Evolutionary conservation across 208 protist genomes (phyloP).

Genomic region (Leishmania gerbilli): DNA sequence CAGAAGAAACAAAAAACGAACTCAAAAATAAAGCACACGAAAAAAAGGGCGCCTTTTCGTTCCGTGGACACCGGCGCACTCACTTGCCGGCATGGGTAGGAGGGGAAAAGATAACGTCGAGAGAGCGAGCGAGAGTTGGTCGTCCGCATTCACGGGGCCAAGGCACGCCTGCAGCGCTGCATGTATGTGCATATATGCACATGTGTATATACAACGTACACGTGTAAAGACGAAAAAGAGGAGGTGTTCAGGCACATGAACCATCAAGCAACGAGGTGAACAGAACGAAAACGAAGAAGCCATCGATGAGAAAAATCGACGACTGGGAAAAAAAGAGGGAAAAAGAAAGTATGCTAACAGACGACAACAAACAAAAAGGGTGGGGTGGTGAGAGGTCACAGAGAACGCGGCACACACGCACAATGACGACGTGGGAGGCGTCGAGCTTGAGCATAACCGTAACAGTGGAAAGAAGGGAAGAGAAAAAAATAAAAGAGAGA

Average conservation of each 20-base stretch:
- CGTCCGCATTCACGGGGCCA: neutral
- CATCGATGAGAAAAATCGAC: neutral
- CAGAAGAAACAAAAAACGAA: neutral
- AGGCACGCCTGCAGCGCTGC: no score
- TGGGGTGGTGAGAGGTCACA: neutral
- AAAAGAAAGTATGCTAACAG: neutral
- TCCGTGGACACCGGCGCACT: neutral
- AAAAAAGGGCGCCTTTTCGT: neutral
- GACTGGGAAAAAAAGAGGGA: neutral
- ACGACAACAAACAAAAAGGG: neutral
- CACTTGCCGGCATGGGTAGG: neutral
- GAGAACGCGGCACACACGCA: neutral
- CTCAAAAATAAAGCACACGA: neutral
- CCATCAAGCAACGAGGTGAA: neutral
- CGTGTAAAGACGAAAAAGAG: neutral
- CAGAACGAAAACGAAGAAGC: neutral
- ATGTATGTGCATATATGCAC: neutral
- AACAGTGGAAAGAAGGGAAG: neutral
- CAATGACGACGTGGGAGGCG: neutral
- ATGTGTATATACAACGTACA: no score
- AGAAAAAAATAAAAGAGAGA: neutral
- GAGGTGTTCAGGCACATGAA: neutral
- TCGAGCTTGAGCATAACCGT: neutral
- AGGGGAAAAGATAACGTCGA: neutral
- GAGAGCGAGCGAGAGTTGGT: neutral